Conservation (phyloP, 352 stramenopile genomes). For the Phytophthora melonis region DNA sequence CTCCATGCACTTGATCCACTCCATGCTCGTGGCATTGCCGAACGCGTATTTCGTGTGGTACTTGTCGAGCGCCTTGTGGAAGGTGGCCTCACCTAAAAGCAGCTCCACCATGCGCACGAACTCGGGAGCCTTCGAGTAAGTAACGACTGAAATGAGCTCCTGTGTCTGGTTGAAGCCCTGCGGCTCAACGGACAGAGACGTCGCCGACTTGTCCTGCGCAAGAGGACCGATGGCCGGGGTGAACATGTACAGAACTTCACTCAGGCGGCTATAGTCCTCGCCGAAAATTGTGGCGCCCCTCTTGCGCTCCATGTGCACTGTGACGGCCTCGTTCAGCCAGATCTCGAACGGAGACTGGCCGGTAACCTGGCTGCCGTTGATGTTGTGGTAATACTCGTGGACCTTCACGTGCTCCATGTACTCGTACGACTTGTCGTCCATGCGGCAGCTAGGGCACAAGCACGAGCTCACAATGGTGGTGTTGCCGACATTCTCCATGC, state of each 20-base stretch:
- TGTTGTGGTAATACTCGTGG: constrained; percentile 89
- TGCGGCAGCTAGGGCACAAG: constrained; percentile 75
- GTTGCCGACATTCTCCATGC: constrained; percentile 88
- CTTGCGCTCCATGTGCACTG: constrained; percentile 85
- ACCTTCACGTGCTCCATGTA: constrained; percentile 89
- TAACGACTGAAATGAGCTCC: constrained; percentile 81
- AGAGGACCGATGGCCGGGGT: constrained; percentile 75
- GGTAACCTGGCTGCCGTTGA: constrained; percentile 84
- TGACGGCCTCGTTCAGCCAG: constrained; percentile 85
- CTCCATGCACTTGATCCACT: constrained; percentile 86
- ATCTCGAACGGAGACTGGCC: constrained; percentile 85
- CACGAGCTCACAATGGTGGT: constrained; percentile 84
- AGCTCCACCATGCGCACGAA: constrained; percentile 85
- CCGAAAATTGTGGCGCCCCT: constrained; percentile 71
- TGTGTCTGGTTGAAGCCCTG: constrained; percentile 85
- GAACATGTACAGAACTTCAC: constrained; percentile 80
- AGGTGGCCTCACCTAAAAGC: constrained; percentile 66
- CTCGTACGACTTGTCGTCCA: constrained; percentile 81
- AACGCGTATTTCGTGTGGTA: constrained; percentile 84
- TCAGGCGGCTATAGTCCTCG: constrained; percentile 75
- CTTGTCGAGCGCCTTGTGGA: constrained; percentile 81
- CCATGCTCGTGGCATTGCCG: constrained; percentile 74
- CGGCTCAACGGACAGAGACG: constrained; percentile 74
- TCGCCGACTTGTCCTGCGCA: constrained; percentile 74
- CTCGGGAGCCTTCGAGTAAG: constrained; percentile 82